These are phyloP conservation scores for Helichrysum umbraculigerum DNA, from an alignment of 129 eudicot species.

Conservation along the genomic window DNA sequence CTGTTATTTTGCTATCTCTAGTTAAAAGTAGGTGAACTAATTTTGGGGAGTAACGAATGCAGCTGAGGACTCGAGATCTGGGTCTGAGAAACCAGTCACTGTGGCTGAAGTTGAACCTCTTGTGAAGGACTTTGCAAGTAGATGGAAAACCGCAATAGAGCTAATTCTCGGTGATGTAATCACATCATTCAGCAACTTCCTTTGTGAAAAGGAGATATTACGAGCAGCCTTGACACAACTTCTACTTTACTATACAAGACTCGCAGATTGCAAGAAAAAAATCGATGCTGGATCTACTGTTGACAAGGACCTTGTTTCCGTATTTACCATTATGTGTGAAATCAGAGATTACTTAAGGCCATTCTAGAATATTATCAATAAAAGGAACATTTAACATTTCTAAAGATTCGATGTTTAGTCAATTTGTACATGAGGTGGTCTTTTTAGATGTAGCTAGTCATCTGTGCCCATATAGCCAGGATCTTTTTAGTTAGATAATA, in stretches of 20 bases:
- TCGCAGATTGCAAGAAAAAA: conserved; percentile 75
- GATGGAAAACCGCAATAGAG: conserved; percentile 94
- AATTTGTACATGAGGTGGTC: conserved; percentile 8
- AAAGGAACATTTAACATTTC: not conserved
- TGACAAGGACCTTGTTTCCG: conserved; percentile 88
- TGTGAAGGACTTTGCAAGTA: conserved; percentile 80
- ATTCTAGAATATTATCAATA: conserved; percentile 33
- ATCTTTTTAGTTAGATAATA: conserved; percentile 11
- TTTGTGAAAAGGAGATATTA: conserved; percentile 94
- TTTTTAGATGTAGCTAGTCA: not conserved
- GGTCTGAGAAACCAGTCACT: conserved; percentile 60
- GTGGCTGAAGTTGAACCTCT: conserved; percentile 83
- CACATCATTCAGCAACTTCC: conserved; percentile 88
- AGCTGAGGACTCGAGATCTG: conserved; percentile 64
- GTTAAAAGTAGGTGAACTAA: not conserved
- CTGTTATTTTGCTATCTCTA: too few species aligned
- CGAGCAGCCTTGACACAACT: conserved; percentile 91
- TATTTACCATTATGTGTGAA: conserved; percentile 80
- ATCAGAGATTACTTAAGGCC: conserved; percentile 87
- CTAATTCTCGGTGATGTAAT: conserved; percentile 91
- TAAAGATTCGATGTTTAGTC: not conserved
- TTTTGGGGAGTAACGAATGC: not conserved
- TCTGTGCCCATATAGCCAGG: not conserved
- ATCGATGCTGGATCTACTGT: conserved; percentile 67
- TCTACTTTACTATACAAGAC: conserved; percentile 86